Evolutionary conservation across 371 early-diverging fungal species (phyloP).

Genomic region (Actinomortierella wolfii): DNA sequence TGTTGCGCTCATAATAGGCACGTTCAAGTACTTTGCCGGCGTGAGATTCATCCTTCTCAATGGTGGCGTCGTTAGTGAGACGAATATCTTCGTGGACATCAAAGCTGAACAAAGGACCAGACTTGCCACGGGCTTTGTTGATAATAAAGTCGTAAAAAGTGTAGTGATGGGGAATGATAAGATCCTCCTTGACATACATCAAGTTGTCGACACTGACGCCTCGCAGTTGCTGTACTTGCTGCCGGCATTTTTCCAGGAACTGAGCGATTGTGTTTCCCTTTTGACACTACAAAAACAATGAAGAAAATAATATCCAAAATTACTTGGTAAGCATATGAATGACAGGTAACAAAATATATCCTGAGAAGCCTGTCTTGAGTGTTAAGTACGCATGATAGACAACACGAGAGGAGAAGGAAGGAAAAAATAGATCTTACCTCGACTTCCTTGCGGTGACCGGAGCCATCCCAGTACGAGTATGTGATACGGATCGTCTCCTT

Average conservation of each 20-base stretch:
- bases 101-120: slow-evolving; percentile 93
- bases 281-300: slow-evolving; percentile 57
- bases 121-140: slow-evolving; percentile 95
- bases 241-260: slow-evolving; percentile 84
- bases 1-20: slow-evolving; percentile 94
- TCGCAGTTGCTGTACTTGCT: slow-evolving; percentile 82
- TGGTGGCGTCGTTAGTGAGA: slow-evolving; percentile 80
- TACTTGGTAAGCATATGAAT: not conserved
- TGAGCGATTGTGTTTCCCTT: slow-evolving; percentile 91
- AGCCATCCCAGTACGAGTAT: slow-evolving; percentile 96
- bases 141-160: slow-evolving; percentile 97
- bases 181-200: slow-evolving; percentile 93
- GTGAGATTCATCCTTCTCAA: slow-evolving; percentile 94
- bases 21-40: slow-evolving; percentile 95
- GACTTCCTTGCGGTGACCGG: slow-evolving; percentile 88
- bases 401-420: no score
- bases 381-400: no score
- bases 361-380: not conserved
- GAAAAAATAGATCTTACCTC: slow-evolving; percentile 52
- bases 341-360: not conserved
- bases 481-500: slow-evolving; percentile 83
- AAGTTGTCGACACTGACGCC: slow-evolving; percentile 86
- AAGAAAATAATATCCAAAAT: not conserved
- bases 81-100: slow-evolving; percentile 95
- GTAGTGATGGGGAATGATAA: slow-evolving; percentile 95